A percentile compares a stretch with the other conserved stretches of the same genome.
These are phyloP conservation scores for Globisporangium mamillatum DNA, from an alignment of 352 stramenopile genomes.

Conservation along the genomic window DNA sequence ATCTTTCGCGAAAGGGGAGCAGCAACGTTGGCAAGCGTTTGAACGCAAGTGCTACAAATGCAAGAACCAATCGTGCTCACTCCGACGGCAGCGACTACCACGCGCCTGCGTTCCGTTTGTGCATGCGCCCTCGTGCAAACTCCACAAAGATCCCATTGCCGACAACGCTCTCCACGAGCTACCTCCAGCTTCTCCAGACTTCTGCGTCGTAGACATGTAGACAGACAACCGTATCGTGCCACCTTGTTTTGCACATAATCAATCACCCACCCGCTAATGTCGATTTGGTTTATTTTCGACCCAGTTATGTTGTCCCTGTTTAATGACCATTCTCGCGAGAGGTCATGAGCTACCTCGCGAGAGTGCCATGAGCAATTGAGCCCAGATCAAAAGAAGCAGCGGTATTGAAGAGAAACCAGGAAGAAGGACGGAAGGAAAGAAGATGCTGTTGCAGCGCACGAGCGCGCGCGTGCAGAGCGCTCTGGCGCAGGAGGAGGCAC, in stretches of 20 bases:
- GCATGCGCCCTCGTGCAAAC: constrained; percentile 24
- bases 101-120: neutral
- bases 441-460: constrained; percentile 37
- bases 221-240: neutral
- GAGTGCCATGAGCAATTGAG: too few species aligned
- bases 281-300: too few species aligned
- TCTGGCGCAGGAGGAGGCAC: constrained; percentile 44
- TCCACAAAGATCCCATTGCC: constrained; percentile 42
- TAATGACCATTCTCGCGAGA: too few species aligned
- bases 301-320: too few species aligned
- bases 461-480: constrained; percentile 29
- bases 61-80: neutral
- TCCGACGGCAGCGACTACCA: neutral
- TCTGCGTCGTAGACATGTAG: neutral
- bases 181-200: constrained; percentile 4
- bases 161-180: constrained; percentile 7
- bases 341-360: too few species aligned
- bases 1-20: neutral
- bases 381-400: neutral
- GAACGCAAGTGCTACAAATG: neutral
- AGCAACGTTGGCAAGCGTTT: constrained; percentile 7
- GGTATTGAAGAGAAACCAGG: constrained; percentile 3
- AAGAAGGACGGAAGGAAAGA: neutral
- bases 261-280: too few species aligned
- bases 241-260: neutral